Conservation (phyloP, 345 rosid species). For the Mallotus nudiflorus region DNA sequence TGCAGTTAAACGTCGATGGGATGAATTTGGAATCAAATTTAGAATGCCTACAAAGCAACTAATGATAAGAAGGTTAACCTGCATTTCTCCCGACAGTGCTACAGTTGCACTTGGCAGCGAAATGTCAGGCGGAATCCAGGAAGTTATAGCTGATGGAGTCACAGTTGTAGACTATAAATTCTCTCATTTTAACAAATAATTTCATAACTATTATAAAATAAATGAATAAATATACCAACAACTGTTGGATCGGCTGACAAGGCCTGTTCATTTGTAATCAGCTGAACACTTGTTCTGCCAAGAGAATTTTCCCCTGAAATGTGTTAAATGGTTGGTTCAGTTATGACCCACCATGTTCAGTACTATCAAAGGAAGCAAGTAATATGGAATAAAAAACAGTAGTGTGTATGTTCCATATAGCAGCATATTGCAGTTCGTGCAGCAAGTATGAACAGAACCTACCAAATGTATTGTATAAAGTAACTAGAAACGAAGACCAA, state of each 20-base stretch:
- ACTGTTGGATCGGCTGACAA: no score
- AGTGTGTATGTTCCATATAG: not conserved
- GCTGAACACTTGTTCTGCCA: constrained; percentile 43
- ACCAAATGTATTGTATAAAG: no score
- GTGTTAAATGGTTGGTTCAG: not conserved
- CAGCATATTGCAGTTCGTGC: not conserved
- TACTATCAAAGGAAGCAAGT: not conserved
- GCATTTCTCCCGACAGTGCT: constrained; percentile 84
- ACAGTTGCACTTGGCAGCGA: constrained; percentile 81
- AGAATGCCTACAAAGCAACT: constrained; percentile 54
- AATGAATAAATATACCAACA: no score
- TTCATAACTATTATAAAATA: no score
- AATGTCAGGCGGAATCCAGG: constrained; percentile 77
- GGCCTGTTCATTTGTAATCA: no score
- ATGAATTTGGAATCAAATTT: constrained; percentile 58
- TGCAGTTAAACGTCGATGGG: constrained; percentile 84
- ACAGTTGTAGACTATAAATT: no score
- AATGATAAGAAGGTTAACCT: constrained; percentile 55
- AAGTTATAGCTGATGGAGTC: constrained; percentile 59
- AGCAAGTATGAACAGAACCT: not conserved
- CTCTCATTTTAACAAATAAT: no score
- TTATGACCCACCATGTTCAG: not conserved
- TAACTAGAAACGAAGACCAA: no score
- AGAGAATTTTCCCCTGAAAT: not conserved
- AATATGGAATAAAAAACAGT: not conserved